Evolutionary conservation across 169 alveolate species (phyloP).

Genomic region (Plasmodium malariae): DNA sequence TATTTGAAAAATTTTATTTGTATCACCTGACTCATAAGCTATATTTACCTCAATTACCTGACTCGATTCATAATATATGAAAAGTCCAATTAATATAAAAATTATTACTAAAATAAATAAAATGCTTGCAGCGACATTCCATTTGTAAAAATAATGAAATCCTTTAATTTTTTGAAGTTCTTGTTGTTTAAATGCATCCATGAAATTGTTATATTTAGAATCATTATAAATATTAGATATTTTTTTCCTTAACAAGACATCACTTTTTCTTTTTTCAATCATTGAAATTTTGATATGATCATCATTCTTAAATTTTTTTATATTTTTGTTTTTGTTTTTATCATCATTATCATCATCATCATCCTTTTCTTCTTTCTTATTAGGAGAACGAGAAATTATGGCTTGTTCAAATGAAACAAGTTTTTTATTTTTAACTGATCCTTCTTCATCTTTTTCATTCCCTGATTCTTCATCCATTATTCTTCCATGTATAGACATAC

Average conservation of each 20-base stretch:
- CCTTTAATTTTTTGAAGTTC: constrained; percentile 25
- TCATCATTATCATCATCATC: not conserved
- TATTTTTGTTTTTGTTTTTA: not conserved
- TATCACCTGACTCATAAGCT: constrained; percentile 24
- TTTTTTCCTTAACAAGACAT: constrained; percentile 14
- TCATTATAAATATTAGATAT: constrained; percentile 13
- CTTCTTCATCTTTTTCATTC: not conserved
- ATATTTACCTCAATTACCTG: constrained; percentile 23
- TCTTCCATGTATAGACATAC: constrained; percentile 26
- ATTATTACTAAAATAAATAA: constrained; percentile 7
- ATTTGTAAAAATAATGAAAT: constrained; percentile 48
- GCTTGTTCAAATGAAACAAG: constrained; percentile 11
- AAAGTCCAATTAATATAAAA: constrained; percentile 38
- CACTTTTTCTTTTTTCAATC: constrained; percentile 11
- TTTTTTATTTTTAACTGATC: constrained; percentile 16
- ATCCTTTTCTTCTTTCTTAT: not conserved
- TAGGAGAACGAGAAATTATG: not conserved
- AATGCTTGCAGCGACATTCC: constrained; percentile 24
- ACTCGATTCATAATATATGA: constrained; percentile 48
- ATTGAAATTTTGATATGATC: constrained; percentile 14
- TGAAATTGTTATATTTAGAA: constrained; percentile 20
- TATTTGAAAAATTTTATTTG: constrained; percentile 5
- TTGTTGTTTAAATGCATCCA: constrained; percentile 61
- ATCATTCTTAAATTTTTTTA: not conserved
- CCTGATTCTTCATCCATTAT: not conserved